These are phyloP conservation scores for Nitzschia sp. DNA, from an alignment of 108 stramenopile genomes.

Conservation along the genomic window DNA sequence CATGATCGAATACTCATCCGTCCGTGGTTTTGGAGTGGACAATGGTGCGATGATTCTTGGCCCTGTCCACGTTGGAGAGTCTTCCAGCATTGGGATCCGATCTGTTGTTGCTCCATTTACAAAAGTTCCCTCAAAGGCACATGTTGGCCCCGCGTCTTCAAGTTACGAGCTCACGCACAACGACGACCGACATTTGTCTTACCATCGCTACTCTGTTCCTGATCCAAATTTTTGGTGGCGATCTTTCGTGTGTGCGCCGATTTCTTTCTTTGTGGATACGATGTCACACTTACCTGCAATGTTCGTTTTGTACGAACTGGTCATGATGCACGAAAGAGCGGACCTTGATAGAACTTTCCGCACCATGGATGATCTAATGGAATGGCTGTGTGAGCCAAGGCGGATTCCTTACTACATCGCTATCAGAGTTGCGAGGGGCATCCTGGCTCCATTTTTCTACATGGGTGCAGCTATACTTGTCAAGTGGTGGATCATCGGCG, in stretches of 20 bases:
- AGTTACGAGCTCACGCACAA: conserved; percentile 45
- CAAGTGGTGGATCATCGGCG: conserved; percentile 57
- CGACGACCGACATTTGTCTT: conserved; percentile 18
- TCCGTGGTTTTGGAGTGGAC: conserved; percentile 63
- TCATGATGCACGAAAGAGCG: conserved; percentile 25
- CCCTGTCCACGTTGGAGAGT: conserved; percentile 47
- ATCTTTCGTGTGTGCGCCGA: conserved; percentile 31
- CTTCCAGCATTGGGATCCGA: conserved; percentile 49
- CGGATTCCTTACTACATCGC: conserved; percentile 61
- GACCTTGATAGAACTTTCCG: conserved; percentile 22
- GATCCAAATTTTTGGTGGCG: conserved; percentile 32
- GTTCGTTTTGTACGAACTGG: conserved; percentile 38
- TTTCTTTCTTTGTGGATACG: conserved; percentile 37
- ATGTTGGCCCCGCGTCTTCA: conserved; percentile 48
- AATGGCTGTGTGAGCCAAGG: conserved; percentile 54
- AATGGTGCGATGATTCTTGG: conserved; percentile 61
- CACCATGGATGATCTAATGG: conserved; percentile 44
- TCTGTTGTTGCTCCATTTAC: conserved; percentile 64
- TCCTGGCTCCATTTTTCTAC: conserved; percentile 46
- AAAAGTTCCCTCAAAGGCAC: conserved; percentile 29
- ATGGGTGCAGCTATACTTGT: conserved; percentile 50
- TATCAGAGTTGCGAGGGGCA: conserved; percentile 39
- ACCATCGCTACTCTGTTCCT: conserved; percentile 45
- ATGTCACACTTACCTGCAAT: conserved; percentile 50
- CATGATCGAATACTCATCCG: conserved; percentile 47